Evolutionary conservation across 2,329 filamentous ascomycete species (phyloP).

Genomic region (Torrubiella hemipterigena): DNA sequence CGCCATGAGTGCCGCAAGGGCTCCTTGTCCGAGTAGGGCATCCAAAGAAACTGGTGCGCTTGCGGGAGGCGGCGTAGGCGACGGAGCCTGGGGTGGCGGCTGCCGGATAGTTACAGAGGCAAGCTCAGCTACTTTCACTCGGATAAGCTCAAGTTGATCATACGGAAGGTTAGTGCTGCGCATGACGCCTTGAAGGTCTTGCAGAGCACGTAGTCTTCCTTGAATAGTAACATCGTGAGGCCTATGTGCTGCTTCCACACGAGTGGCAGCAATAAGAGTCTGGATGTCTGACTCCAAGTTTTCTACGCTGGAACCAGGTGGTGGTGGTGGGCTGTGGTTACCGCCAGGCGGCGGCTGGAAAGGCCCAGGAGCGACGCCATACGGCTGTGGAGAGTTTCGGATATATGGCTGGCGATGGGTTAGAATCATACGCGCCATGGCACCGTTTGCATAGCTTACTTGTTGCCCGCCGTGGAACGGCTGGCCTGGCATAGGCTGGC

Average conservation of each 20-base stretch:
- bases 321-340: slow-evolving; percentile 25
- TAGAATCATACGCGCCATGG: neutral
- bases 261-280: slow-evolving; percentile 60
- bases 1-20: slow-evolving; percentile 46
- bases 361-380: slow-evolving; percentile 19
- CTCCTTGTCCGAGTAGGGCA: slow-evolving; percentile 45
- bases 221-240: slow-evolving; percentile 66
- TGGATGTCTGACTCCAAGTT: slow-evolving; percentile 75
- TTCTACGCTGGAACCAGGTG: slow-evolving; percentile 50
- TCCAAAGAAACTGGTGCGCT: slow-evolving; percentile 38
- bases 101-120: slow-evolving; percentile 47
- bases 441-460: slow-evolving; percentile 11
- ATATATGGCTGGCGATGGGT: slow-evolving; percentile 8
- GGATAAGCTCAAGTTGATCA: slow-evolving; percentile 74
- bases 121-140: slow-evolving; percentile 72
- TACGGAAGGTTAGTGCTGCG: slow-evolving; percentile 66
- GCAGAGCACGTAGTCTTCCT: slow-evolving; percentile 69
- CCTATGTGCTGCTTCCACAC: slow-evolving; percentile 62
- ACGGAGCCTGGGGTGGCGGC: slow-evolving; percentile 19
- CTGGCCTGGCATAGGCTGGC: slow-evolving; percentile 13
- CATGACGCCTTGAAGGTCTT: slow-evolving; percentile 67
- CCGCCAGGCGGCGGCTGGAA: slow-evolving; percentile 29
- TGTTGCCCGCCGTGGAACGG: slow-evolving; percentile 19
- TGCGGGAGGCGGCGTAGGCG: slow-evolving; percentile 17
- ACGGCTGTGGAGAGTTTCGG: slow-evolving; percentile 26